Base-by-base conservation (phyloP, 768 basidiomycete species). In the Kwoniella dejecticola region DNA sequence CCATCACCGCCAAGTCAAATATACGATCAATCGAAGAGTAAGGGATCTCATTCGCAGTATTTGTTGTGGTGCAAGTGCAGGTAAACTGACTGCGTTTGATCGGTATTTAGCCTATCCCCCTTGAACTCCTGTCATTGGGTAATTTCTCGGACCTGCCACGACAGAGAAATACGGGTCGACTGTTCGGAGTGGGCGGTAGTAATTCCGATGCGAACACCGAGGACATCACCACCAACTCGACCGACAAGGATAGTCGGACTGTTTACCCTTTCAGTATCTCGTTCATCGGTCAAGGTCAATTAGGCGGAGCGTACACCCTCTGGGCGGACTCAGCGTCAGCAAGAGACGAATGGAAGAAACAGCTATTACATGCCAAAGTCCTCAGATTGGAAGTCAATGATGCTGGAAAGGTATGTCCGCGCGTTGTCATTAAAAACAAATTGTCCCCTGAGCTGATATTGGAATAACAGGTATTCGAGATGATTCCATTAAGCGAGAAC, bases 391-490 rank as follows among this genome's bases (percentile, higher is more conserved):
- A 89, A 31, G 91, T 93, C 27, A 89, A 94, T 74, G 94, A 97
- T 74, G 89, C 89, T 24, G 93, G 91, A 79, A 92, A 91, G 81
- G 82, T 82, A 17, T 29, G 36, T 38, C 26, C 15, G 11, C 27
- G 13, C 19, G n/a, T n/a, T n/a, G n/a, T n/a, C n/a, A n/a, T n/a
- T n/a, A n/a, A n/a, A n/a, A n/a, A n/a, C n/a, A n/a, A n/a, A n/a
- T n/a, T n/a, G n/a, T n/a, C n/a, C n/a, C n/a, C n/a, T n/a, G n/a
- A n/a, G n/a, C n/a, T n/a, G n/a, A n/a, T n/a, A n/a, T n/a, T n/a
- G n/a, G n/a, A n/a, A n/a, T n/a, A n/a, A n/a, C n/a, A 79, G 79
- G 91, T 91, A 17, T 96, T 97, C 68, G 93, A 97, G 80, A 84
- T 93, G 60, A 90, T 91, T 73, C 90, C 89, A 1, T 82, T 96